These are phyloP conservation scores for Ganoderma lingzhi DNA, from an alignment of 1,284 basidiomycete species.

Conservation along the genomic window DNA sequence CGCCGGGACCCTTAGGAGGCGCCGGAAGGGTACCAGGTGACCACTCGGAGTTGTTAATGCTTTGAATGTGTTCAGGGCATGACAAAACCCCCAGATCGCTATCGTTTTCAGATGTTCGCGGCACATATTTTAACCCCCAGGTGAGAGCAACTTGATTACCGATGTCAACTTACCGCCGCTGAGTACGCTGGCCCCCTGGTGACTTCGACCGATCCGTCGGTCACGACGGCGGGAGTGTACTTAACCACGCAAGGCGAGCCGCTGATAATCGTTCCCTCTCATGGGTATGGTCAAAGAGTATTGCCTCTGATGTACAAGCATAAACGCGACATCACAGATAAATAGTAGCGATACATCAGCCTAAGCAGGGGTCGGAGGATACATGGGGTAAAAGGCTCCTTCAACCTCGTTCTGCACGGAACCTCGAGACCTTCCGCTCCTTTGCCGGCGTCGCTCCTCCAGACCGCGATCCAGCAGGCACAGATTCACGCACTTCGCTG, in stretches of 20 bases:
- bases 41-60: not conserved
- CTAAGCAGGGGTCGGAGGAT: not conserved
- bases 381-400: constrained; percentile 24
- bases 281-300: not conserved
- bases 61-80: not conserved
- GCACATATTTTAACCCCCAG: not conserved
- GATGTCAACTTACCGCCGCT: not conserved
- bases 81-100: not conserved
- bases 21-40: not conserved
- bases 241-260: not conserved
- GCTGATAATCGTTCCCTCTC: not conserved
- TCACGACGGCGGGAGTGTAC: not conserved
- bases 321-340: constrained; percentile 7
- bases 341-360: constrained; percentile 30
- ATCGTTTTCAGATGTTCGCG: not conserved
- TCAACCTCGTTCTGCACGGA: constrained; percentile 50
- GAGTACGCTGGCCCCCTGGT: not conserved
- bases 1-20: not conserved
- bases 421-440: constrained; percentile 52
- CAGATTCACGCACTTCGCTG: constrained; percentile 47
- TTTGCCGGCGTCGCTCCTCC: constrained; percentile 25
- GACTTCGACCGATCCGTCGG: not conserved
- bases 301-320: not conserved
- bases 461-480: constrained; percentile 18
- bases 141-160: not conserved